phyloP scores from a whole-genome alignment of 2,329 filamentous ascomycete species.

The Metarhizium sp. region DNA sequence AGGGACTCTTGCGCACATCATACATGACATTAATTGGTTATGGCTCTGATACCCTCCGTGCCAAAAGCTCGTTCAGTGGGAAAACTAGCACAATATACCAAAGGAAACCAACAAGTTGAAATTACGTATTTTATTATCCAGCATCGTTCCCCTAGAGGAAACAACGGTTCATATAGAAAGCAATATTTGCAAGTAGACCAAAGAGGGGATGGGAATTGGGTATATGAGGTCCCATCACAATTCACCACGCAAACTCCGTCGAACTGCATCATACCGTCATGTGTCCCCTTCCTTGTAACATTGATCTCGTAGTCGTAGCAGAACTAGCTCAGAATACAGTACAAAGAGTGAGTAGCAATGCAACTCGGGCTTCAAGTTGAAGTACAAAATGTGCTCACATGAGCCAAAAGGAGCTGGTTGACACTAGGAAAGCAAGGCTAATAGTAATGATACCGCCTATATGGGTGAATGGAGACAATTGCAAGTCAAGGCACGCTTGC shows the following conservation, averaged over 20 bases:
- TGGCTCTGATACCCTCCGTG: background rate
- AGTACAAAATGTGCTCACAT: background rate
- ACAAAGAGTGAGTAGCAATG: constrained; percentile 1
- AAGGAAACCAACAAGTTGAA: background rate
- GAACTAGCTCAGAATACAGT: background rate
- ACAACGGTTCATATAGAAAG: background rate
- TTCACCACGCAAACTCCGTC: background rate
- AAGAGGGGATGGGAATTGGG: background rate
- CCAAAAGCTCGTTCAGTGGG: background rate
- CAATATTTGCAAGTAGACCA: background rate
- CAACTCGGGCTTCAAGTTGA: background rate
- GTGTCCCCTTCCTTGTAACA: background rate
- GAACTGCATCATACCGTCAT: background rate
- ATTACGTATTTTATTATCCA: background rate
- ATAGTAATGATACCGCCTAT: background rate
- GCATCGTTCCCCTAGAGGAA: background rate
- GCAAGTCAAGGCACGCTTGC: background rate
- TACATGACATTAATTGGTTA: too few species aligned
- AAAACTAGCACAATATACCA: background rate
- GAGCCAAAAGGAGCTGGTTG: background rate
- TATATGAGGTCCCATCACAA: background rate
- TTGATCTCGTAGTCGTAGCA: background rate
- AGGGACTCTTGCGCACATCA: too few species aligned
- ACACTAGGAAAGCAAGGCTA: background rate
- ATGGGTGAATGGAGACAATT: background rate